Evolutionary conservation across 2,329 filamentous ascomycete genomes (phyloP).

Genomic region (Hymenoscyphus occultus): DNA sequence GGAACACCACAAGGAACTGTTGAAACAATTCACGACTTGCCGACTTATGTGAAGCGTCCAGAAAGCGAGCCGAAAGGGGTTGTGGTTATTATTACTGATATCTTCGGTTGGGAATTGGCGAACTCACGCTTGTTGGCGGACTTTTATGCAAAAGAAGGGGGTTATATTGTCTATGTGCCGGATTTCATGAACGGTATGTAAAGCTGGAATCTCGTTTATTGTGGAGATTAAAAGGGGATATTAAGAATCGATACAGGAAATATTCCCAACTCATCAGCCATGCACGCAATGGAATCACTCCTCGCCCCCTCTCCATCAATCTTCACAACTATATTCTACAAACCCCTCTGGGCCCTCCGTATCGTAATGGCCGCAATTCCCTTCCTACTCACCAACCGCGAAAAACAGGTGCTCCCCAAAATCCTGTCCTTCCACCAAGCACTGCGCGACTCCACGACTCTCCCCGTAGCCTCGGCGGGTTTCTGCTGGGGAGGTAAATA

Average conservation of each 20-base stretch:
- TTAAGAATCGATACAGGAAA: constrained; percentile 11
- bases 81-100: constrained; percentile 49
- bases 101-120: constrained; percentile 48
- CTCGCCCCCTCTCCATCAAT: constrained; percentile 14
- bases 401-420: constrained; percentile 35
- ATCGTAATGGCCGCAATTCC: constrained; percentile 38
- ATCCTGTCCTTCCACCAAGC: constrained; percentile 40
- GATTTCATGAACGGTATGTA: constrained; percentile 49
- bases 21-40: constrained; percentile 43
- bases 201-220: not conserved
- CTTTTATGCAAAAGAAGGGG: constrained; percentile 45
- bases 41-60: constrained; percentile 44
- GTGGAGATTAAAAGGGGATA: not conserved
- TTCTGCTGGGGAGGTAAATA: constrained; percentile 65
- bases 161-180: constrained; percentile 46
- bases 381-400: constrained; percentile 31
- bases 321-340: constrained; percentile 23
- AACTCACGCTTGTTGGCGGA: constrained; percentile 51
- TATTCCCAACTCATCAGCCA: constrained; percentile 15
- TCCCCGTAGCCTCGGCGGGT: constrained; percentile 52
- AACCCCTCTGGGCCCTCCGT: constrained; percentile 44
- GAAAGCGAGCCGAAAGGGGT: constrained; percentile 40
- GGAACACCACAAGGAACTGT: constrained; percentile 41
- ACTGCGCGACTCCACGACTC: constrained; percentile 35
- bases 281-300: constrained; percentile 18